A percentile compares a stretch with the other conserved stretches of the same genome.
Conservation (phyloP, 495 filamentous ascomycete genomes). For the Echria macrotheca region DNA sequence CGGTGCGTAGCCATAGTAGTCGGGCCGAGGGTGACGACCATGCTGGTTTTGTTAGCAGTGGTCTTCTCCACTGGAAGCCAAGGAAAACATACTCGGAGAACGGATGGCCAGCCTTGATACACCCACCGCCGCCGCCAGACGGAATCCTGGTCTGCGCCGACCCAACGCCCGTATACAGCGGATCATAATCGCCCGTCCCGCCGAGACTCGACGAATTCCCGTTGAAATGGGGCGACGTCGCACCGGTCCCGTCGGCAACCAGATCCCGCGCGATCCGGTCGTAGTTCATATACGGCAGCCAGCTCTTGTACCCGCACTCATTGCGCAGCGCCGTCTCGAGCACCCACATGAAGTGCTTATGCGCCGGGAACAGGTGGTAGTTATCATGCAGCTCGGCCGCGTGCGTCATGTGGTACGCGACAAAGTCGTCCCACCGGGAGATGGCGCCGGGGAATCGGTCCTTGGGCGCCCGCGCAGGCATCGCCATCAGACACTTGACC, state of each 20-base stretch:
- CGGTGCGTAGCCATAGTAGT: neutral
- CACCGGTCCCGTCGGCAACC: neutral
- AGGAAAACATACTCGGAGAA: constrained; percentile 38
- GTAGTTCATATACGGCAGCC: constrained; percentile 42
- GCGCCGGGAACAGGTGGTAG: constrained; percentile 60
- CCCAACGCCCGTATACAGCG: constrained; percentile 9
- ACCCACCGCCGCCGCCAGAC: constrained; percentile 53
- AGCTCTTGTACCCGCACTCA: constrained; percentile 64
- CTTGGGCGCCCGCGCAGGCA: constrained; percentile 36
- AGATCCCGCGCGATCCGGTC: constrained; percentile 36
- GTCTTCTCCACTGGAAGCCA: no score
- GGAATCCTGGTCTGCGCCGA: constrained; percentile 24
- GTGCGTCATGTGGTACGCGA: constrained; percentile 41
- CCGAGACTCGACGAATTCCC: constrained; percentile 37
- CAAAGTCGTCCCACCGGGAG: constrained; percentile 51
- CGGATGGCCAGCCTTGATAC: constrained; percentile 51
- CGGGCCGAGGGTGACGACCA: constrained; percentile 23
- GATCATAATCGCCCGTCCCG: constrained; percentile 29
- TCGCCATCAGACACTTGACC: constrained; percentile 41
- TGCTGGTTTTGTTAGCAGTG: no score
- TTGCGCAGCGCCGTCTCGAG: constrained; percentile 63
- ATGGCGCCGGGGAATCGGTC: constrained; percentile 43
- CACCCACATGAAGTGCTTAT: constrained; percentile 59
- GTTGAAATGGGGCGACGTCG: constrained; percentile 37
- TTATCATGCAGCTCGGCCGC: constrained; percentile 49